Conservation (phyloP, 805 yeast genomes). For the Lipomyces orientalis region DNA sequence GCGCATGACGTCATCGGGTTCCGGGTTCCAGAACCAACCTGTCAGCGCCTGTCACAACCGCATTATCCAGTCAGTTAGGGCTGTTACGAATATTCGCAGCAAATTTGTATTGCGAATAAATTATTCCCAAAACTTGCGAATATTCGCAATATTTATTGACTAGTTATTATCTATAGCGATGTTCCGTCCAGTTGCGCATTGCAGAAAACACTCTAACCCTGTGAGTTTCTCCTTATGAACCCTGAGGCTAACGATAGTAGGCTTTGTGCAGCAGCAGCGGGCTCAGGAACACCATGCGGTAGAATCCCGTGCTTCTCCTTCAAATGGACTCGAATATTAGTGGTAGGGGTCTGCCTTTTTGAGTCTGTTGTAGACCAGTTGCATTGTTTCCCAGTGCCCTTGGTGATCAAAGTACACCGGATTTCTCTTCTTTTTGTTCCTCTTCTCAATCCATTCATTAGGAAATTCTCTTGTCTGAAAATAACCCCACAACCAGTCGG, state of each 20-base stretch:
- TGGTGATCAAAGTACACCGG: neutral
- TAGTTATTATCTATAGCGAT: no score
- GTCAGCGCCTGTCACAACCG: no score
- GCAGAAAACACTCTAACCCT: no score
- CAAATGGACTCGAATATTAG: neutral
- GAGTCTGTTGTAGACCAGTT: constrained; percentile 2
- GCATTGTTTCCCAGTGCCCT: neutral
- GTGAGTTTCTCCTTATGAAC: neutral
- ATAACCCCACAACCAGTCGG: neutral
- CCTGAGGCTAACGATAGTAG: neutral
- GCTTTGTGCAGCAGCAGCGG: neutral
- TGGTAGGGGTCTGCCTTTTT: neutral
- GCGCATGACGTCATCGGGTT: no score
- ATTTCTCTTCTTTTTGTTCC: neutral
- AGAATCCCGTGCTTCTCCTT: neutral
- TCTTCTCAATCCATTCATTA: constrained; percentile 2
- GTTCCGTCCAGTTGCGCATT: no score
- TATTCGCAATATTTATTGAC: no score
- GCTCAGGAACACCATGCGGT: neutral
- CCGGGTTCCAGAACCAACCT: no score
- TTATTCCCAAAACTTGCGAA: no score
- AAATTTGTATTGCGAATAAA: no score
- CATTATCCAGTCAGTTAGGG: no score
- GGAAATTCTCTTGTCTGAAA: neutral
- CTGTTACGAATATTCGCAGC: no score